Percentiles rank a stretch among this genome's conserved stretches.
Conservation (phyloP, 2,329 filamentous ascomycete species). For the Aspergillus awamori region DNA sequence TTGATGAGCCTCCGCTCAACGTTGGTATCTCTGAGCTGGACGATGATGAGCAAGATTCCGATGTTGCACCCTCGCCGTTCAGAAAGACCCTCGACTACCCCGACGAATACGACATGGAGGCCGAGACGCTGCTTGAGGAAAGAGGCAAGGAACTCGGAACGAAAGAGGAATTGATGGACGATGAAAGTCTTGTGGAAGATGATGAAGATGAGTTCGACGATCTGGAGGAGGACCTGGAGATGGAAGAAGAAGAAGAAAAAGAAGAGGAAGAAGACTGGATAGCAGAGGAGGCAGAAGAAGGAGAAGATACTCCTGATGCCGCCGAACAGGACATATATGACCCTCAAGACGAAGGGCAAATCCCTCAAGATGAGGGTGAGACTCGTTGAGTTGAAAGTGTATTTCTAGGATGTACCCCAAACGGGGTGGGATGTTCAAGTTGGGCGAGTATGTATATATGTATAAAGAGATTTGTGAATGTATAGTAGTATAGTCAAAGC, state of each 20-base stretch:
- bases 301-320: not conserved
- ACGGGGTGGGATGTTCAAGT: not conserved
- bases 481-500: not conserved
- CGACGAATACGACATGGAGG: constrained; percentile 33
- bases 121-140: constrained; percentile 23
- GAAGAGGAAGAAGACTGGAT: not conserved
- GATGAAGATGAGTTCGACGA: constrained; percentile 4
- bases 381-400: not conserved
- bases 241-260: not conserved
- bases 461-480: not conserved
- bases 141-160: constrained; percentile 19
- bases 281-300: not conserved
- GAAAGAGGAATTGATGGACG: constrained; percentile 25
- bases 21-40: not conserved
- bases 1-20: not conserved
- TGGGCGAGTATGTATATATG: not conserved
- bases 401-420: not conserved
- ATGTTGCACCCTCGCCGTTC: not conserved
- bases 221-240: not conserved
- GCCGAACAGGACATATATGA: not conserved
- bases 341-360: not conserved
- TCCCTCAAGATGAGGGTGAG: not conserved
- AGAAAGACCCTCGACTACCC: constrained; percentile 23
- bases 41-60: constrained; percentile 1
- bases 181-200: constrained; percentile 13